Conservation (phyloP, 305 asterid genomes). For the Fraxinus platypoda region DNA sequence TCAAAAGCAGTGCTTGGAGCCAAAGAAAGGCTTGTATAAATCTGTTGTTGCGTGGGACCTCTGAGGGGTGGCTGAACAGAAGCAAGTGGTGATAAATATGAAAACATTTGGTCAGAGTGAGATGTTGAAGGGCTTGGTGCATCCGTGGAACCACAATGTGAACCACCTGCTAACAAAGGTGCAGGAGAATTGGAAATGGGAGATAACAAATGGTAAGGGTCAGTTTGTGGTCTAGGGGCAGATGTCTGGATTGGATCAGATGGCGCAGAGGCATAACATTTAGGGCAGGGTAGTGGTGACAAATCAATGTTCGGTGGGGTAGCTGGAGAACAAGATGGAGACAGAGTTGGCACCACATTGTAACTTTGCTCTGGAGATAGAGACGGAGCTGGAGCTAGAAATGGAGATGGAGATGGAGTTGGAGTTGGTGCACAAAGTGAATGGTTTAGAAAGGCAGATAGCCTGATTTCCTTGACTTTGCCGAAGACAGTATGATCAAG, state of each 20-base stretch:
- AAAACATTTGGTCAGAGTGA: conserved; percentile 26
- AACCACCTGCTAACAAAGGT: conserved; percentile 33
- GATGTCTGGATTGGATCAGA: conserved; percentile 30
- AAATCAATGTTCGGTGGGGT: conserved; percentile 32
- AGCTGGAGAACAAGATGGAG: conserved; percentile 46
- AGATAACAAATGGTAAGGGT: conserved; percentile 28
- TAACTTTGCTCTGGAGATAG: conserved; percentile 30
- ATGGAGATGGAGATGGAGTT: conserved; percentile 52
- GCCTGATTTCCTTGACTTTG: conserved; percentile 71
- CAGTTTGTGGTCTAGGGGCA: conserved; percentile 33
- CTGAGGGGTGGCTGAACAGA: conserved; percentile 31
- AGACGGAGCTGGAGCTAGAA: conserved; percentile 46
- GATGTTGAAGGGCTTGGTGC: conserved; percentile 43
- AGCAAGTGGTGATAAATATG: conserved; percentile 38
- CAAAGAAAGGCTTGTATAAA: conserved; percentile 47
- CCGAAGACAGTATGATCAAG: conserved; percentile 81
- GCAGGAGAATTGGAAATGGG: conserved; percentile 35
- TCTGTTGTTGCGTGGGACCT: conserved; percentile 25
- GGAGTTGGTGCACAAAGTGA: conserved; percentile 49
- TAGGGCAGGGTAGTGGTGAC: conserved; percentile 34
- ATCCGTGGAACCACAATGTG: conserved; percentile 31
- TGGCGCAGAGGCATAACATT: conserved; percentile 36
- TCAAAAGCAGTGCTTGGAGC: conserved; percentile 29
- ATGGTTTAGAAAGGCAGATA: conserved; percentile 65
- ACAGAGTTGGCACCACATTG: conserved; percentile 34